Percentiles rank a stretch among this genome's conserved stretches.
Evolutionary conservation across 805 yeast genomes (phyloP).

Genomic region (Suhomyces sp.): DNA sequence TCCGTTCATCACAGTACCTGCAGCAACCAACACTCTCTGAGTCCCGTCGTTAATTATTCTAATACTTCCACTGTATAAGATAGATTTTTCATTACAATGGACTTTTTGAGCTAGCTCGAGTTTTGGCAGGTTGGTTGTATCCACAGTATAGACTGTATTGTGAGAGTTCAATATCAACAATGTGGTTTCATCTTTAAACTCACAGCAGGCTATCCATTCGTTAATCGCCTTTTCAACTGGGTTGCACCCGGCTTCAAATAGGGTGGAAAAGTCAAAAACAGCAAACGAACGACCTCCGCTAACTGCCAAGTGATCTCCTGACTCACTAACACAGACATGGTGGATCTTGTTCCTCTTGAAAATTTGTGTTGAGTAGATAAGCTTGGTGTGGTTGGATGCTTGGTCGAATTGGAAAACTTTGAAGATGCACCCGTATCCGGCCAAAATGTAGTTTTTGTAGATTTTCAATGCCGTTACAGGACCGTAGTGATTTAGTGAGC

Average conservation of each 20-base stretch:
- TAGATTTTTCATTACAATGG: slow-evolving; percentile 68
- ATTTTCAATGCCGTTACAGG: slow-evolving; percentile 66
- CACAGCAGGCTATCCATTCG: slow-evolving; percentile 78
- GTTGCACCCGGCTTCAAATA: slow-evolving; percentile 21
- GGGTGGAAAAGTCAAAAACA: slow-evolving; percentile 22
- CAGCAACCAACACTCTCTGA: slow-evolving; percentile 54
- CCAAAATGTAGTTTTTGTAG: slow-evolving; percentile 40
- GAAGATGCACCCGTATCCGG: slow-evolving; percentile 72
- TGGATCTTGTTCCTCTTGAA: slow-evolving; percentile 80
- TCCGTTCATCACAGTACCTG: slow-evolving; percentile 94
- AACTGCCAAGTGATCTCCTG: slow-evolving; percentile 32
- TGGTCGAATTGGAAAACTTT: slow-evolving; percentile 48
- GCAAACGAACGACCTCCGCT: slow-evolving; percentile 76
- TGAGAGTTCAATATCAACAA: slow-evolving; percentile 72
- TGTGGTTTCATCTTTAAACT: slow-evolving; percentile 40
- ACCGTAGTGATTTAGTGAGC: slow-evolving; percentile 46
- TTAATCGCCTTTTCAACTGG: slow-evolving; percentile 49
- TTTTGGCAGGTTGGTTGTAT: slow-evolving; percentile 17
- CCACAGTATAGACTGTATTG: slow-evolving; percentile 50
- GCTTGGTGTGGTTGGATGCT: slow-evolving; percentile 20
- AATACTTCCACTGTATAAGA: slow-evolving; percentile 83
- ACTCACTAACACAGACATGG: slow-evolving; percentile 48
- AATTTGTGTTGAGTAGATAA: slow-evolving; percentile 41
- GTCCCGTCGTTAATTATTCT: slow-evolving; percentile 39
- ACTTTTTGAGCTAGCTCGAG: slow-evolving; percentile 26